Evolutionary conservation across 1,284 basidiomycete species (phyloP).

Genomic region (Inonotus obliquus): DNA sequence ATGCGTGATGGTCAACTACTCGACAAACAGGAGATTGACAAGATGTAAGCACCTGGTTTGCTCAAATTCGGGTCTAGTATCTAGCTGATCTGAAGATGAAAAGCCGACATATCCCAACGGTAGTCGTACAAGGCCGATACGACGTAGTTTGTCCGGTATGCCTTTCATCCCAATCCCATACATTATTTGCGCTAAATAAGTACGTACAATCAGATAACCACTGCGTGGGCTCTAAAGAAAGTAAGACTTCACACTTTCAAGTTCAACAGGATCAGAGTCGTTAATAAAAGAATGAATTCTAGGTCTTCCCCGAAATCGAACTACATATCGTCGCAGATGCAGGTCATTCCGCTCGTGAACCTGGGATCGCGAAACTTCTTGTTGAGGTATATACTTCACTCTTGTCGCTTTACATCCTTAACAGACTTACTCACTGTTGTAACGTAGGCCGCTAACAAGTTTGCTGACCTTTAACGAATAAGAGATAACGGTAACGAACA

Average conservation of each 20-base stretch:
- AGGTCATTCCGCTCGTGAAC: slow-evolving; percentile 84
- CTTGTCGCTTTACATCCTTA: background rate
- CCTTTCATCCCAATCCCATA: background rate
- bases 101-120: slow-evolving; percentile 81
- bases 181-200: background rate
- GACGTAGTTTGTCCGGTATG: slow-evolving; percentile 75
- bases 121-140: slow-evolving; percentile 85
- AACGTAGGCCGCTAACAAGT: slow-evolving; percentile 40
- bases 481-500: background rate
- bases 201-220: slow-evolving; percentile 50
- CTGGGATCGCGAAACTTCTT: slow-evolving; percentile 68
- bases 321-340: slow-evolving; percentile 85
- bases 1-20: slow-evolving; percentile 88
- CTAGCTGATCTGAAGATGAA: background rate
- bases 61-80: background rate
- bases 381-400: slow-evolving; percentile 52
- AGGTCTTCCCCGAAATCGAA: slow-evolving; percentile 78
- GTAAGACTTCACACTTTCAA: slow-evolving; percentile 20
- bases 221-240: slow-evolving; percentile 77
- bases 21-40: slow-evolving; percentile 80
- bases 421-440: background rate
- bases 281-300: background rate
- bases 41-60: slow-evolving; percentile 57
- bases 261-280: background rate
- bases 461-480: slow-evolving; percentile 33